These are phyloP conservation scores for Peniophora sp. DNA, from an alignment of 1,284 basidiomycete species.

Conservation along the genomic window DNA sequence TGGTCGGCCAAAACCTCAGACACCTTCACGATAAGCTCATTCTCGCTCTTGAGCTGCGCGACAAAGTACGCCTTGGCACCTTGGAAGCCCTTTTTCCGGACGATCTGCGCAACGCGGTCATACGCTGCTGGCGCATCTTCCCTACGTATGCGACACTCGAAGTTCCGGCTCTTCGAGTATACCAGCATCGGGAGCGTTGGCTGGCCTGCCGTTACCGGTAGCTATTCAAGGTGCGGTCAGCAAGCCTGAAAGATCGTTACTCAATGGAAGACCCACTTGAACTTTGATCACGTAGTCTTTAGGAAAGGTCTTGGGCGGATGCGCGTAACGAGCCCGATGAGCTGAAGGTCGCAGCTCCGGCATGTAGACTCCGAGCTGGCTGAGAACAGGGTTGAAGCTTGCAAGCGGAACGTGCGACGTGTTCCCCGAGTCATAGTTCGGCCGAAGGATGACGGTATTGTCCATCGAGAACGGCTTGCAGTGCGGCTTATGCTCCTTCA, in stretches of 20 bases:
- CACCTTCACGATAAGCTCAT: slow-evolving; percentile 41
- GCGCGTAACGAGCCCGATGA: slow-evolving; percentile 16
- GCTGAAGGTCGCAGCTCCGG: slow-evolving; percentile 13
- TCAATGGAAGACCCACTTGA: slow-evolving; percentile 23
- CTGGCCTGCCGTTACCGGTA: no score
- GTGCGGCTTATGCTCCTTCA: slow-evolving; percentile 37
- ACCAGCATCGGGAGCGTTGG: slow-evolving; percentile 25
- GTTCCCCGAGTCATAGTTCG: slow-evolving; percentile 26
- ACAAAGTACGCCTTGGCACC: slow-evolving; percentile 50
- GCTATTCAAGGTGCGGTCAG: no score
- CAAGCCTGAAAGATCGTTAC: no score
- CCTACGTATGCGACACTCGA: slow-evolving; percentile 34
- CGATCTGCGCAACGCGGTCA: slow-evolving; percentile 26
- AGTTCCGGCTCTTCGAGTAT: slow-evolving; percentile 46
- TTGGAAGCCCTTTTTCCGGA: slow-evolving; percentile 32
- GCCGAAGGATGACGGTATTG: slow-evolving; percentile 38
- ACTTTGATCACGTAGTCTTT: slow-evolving; percentile 48
- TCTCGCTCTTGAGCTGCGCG: slow-evolving; percentile 36
- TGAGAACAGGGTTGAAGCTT: slow-evolving; percentile 22
- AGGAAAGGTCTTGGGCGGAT: slow-evolving; percentile 17
- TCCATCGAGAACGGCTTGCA: slow-evolving; percentile 35
- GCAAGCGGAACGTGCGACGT: slow-evolving; percentile 25
- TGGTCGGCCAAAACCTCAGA: slow-evolving; percentile 40
- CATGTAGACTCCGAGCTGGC: slow-evolving; percentile 8
- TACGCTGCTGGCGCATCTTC: slow-evolving; percentile 29